Conservation (phyloP, 1,284 basidiomycete genomes). For the Volvariella surrecta region DNA sequence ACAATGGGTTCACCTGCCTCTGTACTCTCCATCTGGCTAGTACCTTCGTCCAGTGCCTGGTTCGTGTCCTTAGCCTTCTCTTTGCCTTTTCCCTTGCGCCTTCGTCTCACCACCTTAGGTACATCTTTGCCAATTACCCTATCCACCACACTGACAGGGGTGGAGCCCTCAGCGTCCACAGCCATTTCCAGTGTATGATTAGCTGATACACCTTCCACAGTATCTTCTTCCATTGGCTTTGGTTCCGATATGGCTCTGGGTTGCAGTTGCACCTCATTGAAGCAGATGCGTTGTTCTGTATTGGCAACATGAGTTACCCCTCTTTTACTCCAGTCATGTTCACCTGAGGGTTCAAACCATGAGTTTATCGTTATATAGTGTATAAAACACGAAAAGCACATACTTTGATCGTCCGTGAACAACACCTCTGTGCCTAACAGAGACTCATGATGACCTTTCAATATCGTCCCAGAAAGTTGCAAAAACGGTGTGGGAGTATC, state of each 20-base stretch:
- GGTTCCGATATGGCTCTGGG: conserved; percentile 13
- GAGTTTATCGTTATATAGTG: no score
- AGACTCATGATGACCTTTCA: conserved; percentile 56
- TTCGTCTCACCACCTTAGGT: no score
- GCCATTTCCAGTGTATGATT: no score
- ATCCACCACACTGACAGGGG: no score
- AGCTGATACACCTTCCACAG: no score
- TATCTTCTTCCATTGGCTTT: no score
- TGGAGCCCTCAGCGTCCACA: no score
- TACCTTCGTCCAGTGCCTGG: neutral
- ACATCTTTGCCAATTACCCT: no score
- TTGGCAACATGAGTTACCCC: conserved; percentile 43
- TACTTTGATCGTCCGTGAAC: conserved; percentile 49
- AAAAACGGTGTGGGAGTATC: conserved; percentile 68
- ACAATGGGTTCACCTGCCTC: no score
- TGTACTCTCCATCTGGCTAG: no score
- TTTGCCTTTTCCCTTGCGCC: no score
- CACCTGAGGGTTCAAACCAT: conserved; percentile 20
- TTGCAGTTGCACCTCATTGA: conserved; percentile 50
- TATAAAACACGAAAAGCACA: neutral
- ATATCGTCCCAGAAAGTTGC: conserved; percentile 63
- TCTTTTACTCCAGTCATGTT: conserved; percentile 35
- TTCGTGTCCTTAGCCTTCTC: no score
- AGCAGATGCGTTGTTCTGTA: conserved; percentile 54
- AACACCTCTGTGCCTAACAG: conserved; percentile 67